Percentiles rank a stretch among this genome's conserved stretches.
Evolutionary conservation across 1,284 basidiomycete species (phyloP).

Genomic region (Austroboletus niveus): DNA sequence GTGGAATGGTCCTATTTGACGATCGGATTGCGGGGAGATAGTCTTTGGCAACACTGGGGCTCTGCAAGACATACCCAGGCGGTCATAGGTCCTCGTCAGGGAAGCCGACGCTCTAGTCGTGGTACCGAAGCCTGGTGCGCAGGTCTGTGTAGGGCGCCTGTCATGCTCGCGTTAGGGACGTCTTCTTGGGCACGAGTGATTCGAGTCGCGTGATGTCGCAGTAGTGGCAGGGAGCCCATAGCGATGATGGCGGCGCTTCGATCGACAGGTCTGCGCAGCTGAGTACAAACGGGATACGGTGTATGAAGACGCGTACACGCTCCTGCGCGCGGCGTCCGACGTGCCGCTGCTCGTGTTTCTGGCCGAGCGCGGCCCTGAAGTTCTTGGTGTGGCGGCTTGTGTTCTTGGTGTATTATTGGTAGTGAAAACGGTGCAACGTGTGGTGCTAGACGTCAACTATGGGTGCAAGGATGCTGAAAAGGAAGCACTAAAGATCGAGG

Average conservation of each 20-base stretch:
- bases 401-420: conserved; percentile 55
- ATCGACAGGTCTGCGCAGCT: conserved; percentile 65
- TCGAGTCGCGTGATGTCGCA: conserved; percentile 89
- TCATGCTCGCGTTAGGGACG: background rate
- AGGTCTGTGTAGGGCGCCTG: conserved; percentile 87
- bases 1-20: conserved; percentile 36
- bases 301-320: conserved; percentile 47
- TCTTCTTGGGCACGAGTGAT: conserved; percentile 32
- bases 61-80: conserved; percentile 29
- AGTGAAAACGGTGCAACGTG: too few species aligned
- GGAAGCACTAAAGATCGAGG: too few species aligned
- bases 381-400: conserved; percentile 69
- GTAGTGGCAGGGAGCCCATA: conserved; percentile 79
- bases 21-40: conserved; percentile 47
- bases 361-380: conserved; percentile 68
- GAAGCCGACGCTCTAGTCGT: conserved; percentile 73
- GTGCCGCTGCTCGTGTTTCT: conserved; percentile 68
- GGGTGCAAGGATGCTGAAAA: too few species aligned
- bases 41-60: conserved; percentile 16
- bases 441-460: too few species aligned
- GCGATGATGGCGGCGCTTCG: conserved; percentile 75
- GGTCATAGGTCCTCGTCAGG: background rate
- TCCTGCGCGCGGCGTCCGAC: conserved; percentile 19
- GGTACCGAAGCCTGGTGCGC: conserved; percentile 76
- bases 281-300: background rate